phyloP scores from a whole-genome alignment of 345 rosid genomes.

The Hevea brasiliensis region DNA sequence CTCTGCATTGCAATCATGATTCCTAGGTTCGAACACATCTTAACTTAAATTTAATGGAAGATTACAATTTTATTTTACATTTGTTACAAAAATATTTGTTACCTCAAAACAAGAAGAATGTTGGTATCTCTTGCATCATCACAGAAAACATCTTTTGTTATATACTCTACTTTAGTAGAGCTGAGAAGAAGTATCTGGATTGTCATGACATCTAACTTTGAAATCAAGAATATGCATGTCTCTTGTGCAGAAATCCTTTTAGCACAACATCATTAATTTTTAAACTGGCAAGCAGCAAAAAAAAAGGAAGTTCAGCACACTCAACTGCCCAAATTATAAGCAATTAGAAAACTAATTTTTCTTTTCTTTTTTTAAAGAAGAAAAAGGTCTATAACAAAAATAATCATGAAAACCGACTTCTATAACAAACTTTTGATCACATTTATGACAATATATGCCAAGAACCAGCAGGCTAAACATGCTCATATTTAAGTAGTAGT shows the following conservation, averaged over 20 bases:
- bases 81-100: not conserved
- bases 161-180: not conserved
- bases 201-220: not conserved
- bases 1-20: not conserved
- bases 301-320: not conserved
- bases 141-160: not conserved
- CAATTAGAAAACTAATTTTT: not conserved
- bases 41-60: slow-evolving; percentile 3
- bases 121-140: not conserved
- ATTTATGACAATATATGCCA: not conserved
- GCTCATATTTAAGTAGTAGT: not conserved
- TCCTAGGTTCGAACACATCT: not conserved
- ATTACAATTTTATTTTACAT: not conserved
- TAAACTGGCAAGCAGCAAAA: not conserved
- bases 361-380: not conserved
- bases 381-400: not conserved
- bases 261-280: not conserved
- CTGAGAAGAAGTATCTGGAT: not conserved
- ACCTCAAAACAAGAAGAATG: not conserved
- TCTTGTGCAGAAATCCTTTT: not conserved
- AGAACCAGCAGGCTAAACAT: not conserved
- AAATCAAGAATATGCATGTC: not conserved
- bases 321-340: not conserved
- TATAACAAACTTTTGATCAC: not conserved
- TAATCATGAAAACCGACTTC: not conserved